Base-by-base conservation (phyloP, 2,329 filamentous ascomycete genomes). In the Colletotrichum sp. region DNA sequence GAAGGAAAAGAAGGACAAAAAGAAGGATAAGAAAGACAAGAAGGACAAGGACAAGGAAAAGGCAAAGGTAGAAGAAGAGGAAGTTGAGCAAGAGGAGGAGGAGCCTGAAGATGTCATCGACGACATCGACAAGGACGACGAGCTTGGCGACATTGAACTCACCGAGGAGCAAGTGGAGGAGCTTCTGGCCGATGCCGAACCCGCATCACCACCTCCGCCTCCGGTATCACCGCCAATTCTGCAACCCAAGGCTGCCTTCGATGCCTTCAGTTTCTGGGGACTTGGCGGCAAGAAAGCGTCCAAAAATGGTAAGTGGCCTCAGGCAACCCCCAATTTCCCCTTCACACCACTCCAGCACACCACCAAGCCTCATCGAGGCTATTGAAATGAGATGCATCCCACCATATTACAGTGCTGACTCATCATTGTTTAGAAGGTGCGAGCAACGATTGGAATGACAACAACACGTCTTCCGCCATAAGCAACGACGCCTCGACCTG, bases 231-330 rank as follows among this genome's bases (percentile, higher is more conserved):
- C 64, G 22, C 70, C 73, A 15, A 70, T 66, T 27, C 69, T 62
- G n/a, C 61, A 58, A 60, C 80, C 82, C 62, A 81, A 82, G 70
- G 78, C 79, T 60, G 82, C 85, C 71, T 80, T 79, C 56, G 86
- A 88, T 73, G 81, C 88, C 1, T 92, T 92, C 81, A 87, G 87
- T 78, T 91, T 92, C 84, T 92, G 90, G 91, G 89, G 90, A 8
- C 67, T 83, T 75, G 81, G 85, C 73, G 90, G 88, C 80, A 89
- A 88, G 77, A 89, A 88, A 78, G 62, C 76, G 43, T 75, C 81
- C 67, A 86, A 85, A 79, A 87, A 87, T 84, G 86, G 84, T 85
- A 79, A 78, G 80, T 82, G 76, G 74, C 80, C 80, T 78, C 80
- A 81, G 79, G 71, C 72, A 77, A 71, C 56, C 52, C 34, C 66